Conservation (phyloP, 2,329 filamentous ascomycete species). For the Cucurbitaria berberidis region DNA sequence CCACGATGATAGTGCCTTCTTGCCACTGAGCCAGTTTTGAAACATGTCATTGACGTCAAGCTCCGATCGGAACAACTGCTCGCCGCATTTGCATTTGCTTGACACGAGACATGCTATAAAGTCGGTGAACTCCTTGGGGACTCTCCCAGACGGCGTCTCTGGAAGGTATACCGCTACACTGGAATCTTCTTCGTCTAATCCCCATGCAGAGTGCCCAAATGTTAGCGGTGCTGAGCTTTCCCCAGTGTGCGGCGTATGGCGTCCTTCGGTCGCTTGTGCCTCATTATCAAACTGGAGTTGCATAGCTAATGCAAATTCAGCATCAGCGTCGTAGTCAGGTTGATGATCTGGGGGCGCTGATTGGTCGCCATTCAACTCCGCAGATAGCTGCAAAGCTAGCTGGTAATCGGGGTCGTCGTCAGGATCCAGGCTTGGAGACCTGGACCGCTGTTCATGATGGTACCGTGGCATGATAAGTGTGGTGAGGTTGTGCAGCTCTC, state of each 20-base stretch:
- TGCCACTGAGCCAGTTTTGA: constrained; percentile 19
- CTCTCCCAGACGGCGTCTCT: constrained; percentile 3
- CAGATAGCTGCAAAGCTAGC: constrained; percentile 7
- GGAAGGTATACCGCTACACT: background rate
- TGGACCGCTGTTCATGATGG: background rate
- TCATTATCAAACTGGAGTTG: constrained; percentile 6
- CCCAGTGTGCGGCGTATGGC: background rate
- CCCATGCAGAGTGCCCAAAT: background rate
- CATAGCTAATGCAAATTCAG: constrained; percentile 10
- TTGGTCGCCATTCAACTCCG: constrained; percentile 10
- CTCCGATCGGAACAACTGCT: constrained; percentile 11
- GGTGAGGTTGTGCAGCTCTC: background rate
- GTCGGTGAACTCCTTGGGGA: constrained; percentile 9
- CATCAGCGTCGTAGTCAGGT: constrained; percentile 5
- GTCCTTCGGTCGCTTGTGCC: background rate
- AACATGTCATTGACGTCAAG: constrained; percentile 18
- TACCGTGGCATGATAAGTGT: background rate
- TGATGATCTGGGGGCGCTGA: constrained; percentile 1
- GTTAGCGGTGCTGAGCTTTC: background rate
- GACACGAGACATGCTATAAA: constrained; percentile 18
- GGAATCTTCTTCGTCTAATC: background rate
- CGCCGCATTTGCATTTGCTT: constrained; percentile 20
- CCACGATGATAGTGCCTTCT: constrained; percentile 9
- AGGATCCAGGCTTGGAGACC: background rate
- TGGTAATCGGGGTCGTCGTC: constrained; percentile 4